These are phyloP conservation scores for Phytophthora pisi DNA, from an alignment of 352 stramenopile species.

Conservation along the genomic window DNA sequence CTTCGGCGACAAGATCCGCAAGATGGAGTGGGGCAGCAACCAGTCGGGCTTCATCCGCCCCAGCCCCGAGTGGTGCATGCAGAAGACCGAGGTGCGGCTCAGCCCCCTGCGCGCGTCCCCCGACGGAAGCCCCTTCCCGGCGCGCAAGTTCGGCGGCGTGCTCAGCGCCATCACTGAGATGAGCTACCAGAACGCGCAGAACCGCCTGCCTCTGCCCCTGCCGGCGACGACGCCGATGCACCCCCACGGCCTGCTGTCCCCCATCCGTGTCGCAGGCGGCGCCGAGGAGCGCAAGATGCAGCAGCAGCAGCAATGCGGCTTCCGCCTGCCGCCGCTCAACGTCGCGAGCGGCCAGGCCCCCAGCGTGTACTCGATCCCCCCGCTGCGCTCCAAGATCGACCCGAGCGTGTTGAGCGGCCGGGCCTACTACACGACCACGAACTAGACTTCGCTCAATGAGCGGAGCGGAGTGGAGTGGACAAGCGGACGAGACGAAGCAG, in stretches of 20 bases:
- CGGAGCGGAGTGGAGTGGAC: conserved; percentile 11
- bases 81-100: conserved; percentile 67
- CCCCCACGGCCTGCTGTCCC: conserved; percentile 28
- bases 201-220: conserved; percentile 37
- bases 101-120: conserved; percentile 53
- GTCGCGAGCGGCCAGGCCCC: conserved; percentile 42
- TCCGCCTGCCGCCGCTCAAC: conserved; percentile 68
- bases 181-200: conserved; percentile 63
- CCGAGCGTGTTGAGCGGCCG: conserved; percentile 60
- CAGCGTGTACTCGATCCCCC: conserved; percentile 64
- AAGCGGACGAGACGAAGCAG: conserved; percentile 20
- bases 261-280: conserved; percentile 34
- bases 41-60: conserved; percentile 29
- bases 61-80: conserved; percentile 60
- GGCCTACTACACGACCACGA: conserved; percentile 54
- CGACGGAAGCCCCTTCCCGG: conserved; percentile 34
- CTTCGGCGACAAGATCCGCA: conserved; percentile 41
- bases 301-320: conserved; percentile 33
- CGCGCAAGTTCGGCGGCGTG: conserved; percentile 45
- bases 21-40: conserved; percentile 41
- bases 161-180: conserved; percentile 54
- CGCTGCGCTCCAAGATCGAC: conserved; percentile 81
- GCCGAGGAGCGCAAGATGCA: conserved; percentile 44
- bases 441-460: conserved; percentile 31
- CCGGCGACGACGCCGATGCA: conserved; percentile 27